Evolutionary conservation across 2,329 filamentous ascomycete genomes (phyloP).

Genomic region (Ophiostoma piceae): DNA sequence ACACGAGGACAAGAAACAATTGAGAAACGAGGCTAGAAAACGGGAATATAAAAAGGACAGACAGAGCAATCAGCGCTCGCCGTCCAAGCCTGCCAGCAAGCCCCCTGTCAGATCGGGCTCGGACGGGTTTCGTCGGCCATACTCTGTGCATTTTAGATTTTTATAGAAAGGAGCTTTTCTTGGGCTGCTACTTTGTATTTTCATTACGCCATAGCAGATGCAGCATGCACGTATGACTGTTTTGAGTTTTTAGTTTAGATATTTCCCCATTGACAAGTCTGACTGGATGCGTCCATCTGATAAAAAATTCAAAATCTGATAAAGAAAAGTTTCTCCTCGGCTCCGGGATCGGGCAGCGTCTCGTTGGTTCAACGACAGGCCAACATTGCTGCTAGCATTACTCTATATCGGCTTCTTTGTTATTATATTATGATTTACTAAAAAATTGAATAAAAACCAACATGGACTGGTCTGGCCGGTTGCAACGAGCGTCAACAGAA

Average conservation of each 20-base stretch:
- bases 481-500: not conserved
- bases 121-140: constrained; percentile 5
- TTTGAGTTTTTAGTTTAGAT: not conserved
- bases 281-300: constrained; percentile 2
- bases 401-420: not conserved
- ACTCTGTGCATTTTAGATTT: not conserved
- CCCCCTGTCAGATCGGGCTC: not conserved
- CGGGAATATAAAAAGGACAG: not conserved
- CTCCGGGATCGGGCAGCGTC: constrained; percentile 5
- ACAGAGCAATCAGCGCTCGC: not conserved
- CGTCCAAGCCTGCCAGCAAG: not conserved
- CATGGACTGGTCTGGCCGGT: not conserved
- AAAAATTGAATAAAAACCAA: not conserved
- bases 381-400: not conserved
- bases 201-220: constrained; percentile 6
- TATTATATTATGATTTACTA: not conserved
- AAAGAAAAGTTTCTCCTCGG: not conserved
- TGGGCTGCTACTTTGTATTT: not conserved
- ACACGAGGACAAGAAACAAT: not conserved
- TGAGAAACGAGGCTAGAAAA: constrained; percentile 1
- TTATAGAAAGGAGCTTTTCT: not conserved
- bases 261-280: not conserved
- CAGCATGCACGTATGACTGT: not conserved
- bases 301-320: not conserved
- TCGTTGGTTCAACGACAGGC: not conserved